Evolutionary conservation across 495 filamentous ascomycete genomes (phyloP).

Genomic region (Tuber calosporum): DNA sequence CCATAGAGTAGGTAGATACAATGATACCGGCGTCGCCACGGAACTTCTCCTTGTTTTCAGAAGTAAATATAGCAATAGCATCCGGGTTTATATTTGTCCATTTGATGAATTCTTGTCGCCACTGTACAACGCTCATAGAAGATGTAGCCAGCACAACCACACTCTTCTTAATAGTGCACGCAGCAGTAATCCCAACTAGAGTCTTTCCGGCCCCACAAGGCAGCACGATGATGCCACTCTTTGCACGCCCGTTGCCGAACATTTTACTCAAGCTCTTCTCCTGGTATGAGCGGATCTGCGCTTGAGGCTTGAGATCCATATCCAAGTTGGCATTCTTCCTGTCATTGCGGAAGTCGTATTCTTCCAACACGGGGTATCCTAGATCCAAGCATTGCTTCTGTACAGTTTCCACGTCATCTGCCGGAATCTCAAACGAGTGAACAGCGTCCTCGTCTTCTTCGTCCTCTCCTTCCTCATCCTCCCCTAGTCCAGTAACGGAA

Average conservation of each 20-base stretch:
- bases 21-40: conserved; percentile 85
- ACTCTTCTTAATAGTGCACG: conserved; percentile 94
- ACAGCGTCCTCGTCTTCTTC: conserved; percentile 83
- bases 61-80: conserved; percentile 90
- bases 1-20: conserved; percentile 97
- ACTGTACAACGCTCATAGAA: conserved; percentile 96
- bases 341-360: conserved; percentile 98
- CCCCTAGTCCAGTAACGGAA: conserved; percentile 48
- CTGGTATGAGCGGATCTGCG: conserved; percentile 84
- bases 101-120: conserved; percentile 90
- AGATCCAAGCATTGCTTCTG: conserved; percentile 85
- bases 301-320: conserved; percentile 79
- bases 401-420: conserved; percentile 69
- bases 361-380: conserved; percentile 79
- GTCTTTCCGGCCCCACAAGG: conserved; percentile 98
- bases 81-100: conserved; percentile 96
- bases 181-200: conserved; percentile 90
- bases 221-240: conserved; percentile 94
- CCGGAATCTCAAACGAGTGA: conserved; percentile 87
- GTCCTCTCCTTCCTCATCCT: conserved; percentile 76
- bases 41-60: conserved; percentile 86
- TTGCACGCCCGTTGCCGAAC: conserved; percentile 96
- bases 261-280: conserved; percentile 97
- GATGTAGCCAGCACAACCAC: conserved; percentile 92
- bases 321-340: conserved; percentile 79